Conservation (phyloP, 768 basidiomycete genomes). For the Mrakia gelida region DNA sequence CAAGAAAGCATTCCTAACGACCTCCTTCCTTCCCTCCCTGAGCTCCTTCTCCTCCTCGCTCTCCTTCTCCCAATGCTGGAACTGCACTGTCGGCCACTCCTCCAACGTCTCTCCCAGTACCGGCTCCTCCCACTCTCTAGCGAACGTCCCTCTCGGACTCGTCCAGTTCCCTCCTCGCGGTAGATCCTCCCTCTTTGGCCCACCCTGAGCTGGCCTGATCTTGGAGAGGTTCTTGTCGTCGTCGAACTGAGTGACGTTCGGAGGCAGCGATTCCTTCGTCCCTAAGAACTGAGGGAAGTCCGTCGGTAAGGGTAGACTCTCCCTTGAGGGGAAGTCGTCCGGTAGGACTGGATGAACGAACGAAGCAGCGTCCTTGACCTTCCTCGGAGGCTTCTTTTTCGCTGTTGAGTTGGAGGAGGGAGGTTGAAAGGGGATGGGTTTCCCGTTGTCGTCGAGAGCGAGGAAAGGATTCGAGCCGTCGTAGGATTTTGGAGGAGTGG, state of each 20-base stretch:
- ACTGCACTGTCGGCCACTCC: conserved; percentile 20
- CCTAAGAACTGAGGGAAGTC: conserved; percentile 3
- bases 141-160: conserved; percentile 20
- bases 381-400: neutral
- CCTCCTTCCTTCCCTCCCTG: conserved; percentile 29
- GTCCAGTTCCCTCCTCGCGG: conserved; percentile 22
- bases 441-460: neutral
- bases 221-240: neutral
- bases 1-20: conserved; percentile 38
- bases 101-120: neutral
- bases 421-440: conserved; percentile 12
- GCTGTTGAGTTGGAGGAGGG: neutral
- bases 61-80: neutral
- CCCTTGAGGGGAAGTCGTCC: conserved; percentile 12
- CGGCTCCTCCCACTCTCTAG: conserved; percentile 8
- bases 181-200: neutral
- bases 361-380: conserved; percentile 18
- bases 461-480: conserved; percentile 9
- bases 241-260: neutral
- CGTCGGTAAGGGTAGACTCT: neutral
- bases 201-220: neutral
- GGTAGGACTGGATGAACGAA: neutral
- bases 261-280: neutral
- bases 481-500: neutral
- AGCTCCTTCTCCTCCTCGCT: conserved; percentile 27